Evolutionary conservation across 345 rosid genomes (phyloP).

Genomic region (Diplotaxis tenuifolia): DNA sequence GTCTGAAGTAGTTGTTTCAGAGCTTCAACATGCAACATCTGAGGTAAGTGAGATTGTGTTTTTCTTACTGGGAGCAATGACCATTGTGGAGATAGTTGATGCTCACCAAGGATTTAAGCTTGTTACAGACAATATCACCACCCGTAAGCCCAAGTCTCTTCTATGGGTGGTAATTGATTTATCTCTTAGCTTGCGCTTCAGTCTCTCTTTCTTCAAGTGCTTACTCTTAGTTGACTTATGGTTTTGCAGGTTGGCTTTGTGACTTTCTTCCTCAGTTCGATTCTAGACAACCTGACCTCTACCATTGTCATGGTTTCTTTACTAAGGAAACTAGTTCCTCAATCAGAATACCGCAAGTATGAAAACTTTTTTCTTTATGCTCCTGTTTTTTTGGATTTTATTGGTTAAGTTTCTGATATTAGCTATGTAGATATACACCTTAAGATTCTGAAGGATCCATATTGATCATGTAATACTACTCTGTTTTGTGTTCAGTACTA

Average conservation of each 20-base stretch:
- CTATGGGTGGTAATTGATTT: constrained; percentile 84
- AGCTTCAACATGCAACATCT: constrained; percentile 82
- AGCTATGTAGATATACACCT: not conserved
- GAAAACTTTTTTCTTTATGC: constrained; percentile 31
- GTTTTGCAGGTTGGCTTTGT: constrained; percentile 77
- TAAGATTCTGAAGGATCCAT: not conserved
- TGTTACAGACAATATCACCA: constrained; percentile 91
- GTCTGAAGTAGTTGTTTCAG: constrained; percentile 79
- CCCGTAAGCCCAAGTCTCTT: constrained; percentile 79
- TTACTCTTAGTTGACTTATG: constrained; percentile 14
- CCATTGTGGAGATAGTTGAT: constrained; percentile 95
- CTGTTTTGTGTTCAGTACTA: not conserved
- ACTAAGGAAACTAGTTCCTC: constrained; percentile 81
- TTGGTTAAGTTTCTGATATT: not conserved
- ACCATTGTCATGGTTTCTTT: constrained; percentile 96
- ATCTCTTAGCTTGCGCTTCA: not conserved
- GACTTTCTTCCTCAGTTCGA: constrained; percentile 85
- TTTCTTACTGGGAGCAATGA: constrained; percentile 98
- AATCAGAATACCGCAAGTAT: constrained; percentile 93
- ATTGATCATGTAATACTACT: not conserved
- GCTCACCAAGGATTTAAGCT: constrained; percentile 99
- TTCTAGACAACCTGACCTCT: constrained; percentile 92
- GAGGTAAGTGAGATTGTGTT: constrained; percentile 97
- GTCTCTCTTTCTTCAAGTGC: constrained; percentile 2
- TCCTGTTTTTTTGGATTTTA: not conserved